Conservation (phyloP, 2,329 filamentous ascomycete genomes). For the Penicillium sumatraense region DNA sequence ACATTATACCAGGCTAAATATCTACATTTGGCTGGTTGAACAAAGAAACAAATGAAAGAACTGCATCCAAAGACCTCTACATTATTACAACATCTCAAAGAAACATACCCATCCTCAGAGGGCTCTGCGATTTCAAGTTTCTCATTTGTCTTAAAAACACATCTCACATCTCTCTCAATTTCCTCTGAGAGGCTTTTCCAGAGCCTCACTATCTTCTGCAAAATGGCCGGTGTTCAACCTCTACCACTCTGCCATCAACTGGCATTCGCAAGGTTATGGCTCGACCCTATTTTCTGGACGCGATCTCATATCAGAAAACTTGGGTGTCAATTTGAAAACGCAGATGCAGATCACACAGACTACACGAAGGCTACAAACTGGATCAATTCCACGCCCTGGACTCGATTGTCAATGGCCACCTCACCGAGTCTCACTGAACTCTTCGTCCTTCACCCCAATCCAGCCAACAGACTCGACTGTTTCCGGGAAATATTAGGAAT, state of each 20-base stretch:
- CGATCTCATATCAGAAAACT: neutral
- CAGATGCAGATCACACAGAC: neutral
- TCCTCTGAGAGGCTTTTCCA: too few relatives aligned
- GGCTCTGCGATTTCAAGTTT: too few relatives aligned
- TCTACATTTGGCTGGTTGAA: too few relatives aligned
- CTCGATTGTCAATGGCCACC: neutral
- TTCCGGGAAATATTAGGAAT: neutral
- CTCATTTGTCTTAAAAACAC: too few relatives aligned
- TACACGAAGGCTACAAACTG: neutral
- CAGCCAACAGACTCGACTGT: neutral
- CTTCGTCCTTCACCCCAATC: neutral
- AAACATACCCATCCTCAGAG: too few relatives aligned
- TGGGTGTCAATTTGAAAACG: neutral
- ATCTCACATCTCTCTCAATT: too few relatives aligned
- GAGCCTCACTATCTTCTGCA: too few relatives aligned
- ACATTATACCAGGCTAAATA: too few relatives aligned
- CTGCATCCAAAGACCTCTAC: too few relatives aligned
- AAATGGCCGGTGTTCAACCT: neutral
- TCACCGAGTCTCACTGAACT: neutral
- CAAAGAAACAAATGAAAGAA: too few relatives aligned
- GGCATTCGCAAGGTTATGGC: neutral
- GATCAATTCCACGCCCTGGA: neutral
- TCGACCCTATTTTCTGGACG: neutral
- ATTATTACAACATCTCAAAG: too few relatives aligned
- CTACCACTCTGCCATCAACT: neutral